Evolutionary conservation across 1,139 yeast genomes (phyloP), one percentile per base, ranked within the genome.

Genomic region (Kluyveromyces marxianus): DNA sequence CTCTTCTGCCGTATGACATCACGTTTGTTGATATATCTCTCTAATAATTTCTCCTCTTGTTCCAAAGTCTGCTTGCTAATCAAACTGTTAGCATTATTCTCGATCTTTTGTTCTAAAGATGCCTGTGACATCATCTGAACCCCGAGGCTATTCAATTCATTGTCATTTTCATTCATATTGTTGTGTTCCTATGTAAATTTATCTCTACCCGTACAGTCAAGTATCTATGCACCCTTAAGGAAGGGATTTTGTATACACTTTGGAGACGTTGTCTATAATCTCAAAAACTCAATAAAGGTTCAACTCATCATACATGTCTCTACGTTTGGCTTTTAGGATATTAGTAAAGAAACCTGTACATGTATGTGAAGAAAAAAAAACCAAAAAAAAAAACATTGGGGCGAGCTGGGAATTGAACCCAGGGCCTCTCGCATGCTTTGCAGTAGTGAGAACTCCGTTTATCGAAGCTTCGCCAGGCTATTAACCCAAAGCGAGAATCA

Each of bases 1-100:
- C 81, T 62, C 54, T 77, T 77, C 21, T 66, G 61, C 32, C 66
- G 55, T 7, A 75, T 64, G 51, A 74, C 74, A 10, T 64, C 65
- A 31, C 77, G 62, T 37, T 73, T 76, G 41, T 71, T 72, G 27
- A 66, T 62, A 0, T 94, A 75, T 60, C 87, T 86, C 8, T 77
- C 81, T 14, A 89, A 68, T 47, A 97, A 72, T 52, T 81, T 83
- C 47, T 73, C 69, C 55, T 92, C 98, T 40, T 83, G 68, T 54
- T 85, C 96, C 3, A 76, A 67, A 48, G 87, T 90, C 47, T 82
- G 79, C 41, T 73, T 67, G 2, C 74, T 67, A 48, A 88, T 72
- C 3, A 76, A 79, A 44, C 70, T 70, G 52, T 81, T 80, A 1
- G 96, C 97, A 65, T 77, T 70, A 41, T 71, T 71, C 14, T 89